A percentile compares a stretch with the other conserved stretches of the same genome.
Evolutionary conservation across 1,284 basidiomycete species (phyloP).

Genomic region (Leccinum variabile): DNA sequence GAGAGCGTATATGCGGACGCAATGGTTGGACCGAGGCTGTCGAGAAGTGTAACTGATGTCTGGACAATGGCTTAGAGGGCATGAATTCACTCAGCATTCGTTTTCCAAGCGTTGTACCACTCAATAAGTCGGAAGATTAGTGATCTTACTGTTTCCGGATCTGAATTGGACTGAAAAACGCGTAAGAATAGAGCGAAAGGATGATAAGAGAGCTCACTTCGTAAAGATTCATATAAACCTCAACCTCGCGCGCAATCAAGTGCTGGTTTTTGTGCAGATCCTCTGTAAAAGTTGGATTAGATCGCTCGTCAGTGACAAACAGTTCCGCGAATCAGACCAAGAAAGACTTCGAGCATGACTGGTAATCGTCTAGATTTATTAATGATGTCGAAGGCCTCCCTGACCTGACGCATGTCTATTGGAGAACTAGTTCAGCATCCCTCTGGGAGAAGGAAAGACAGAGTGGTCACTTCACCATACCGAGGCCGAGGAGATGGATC

Average conservation of each 20-base stretch:
- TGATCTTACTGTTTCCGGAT: constrained; percentile 48
- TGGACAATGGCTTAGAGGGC: not conserved
- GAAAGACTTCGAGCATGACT: constrained; percentile 63
- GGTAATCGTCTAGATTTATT: constrained; percentile 58
- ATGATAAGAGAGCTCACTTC: constrained; percentile 45
- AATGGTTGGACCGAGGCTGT: constrained; percentile 61
- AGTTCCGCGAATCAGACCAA: constrained; percentile 45
- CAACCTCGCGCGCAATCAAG: constrained; percentile 61
- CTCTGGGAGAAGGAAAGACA: not conserved
- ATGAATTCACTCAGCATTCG: constrained; percentile 50
- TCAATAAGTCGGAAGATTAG: constrained; percentile 58
- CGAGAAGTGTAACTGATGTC: constrained; percentile 13
- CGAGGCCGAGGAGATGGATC: constrained; percentile 35
- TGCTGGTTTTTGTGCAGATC: constrained; percentile 59
- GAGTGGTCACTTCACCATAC: constrained; percentile 37
- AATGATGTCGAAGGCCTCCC: constrained; percentile 54
- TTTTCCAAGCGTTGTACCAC: constrained; percentile 70
- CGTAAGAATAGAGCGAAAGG: constrained; percentile 8
- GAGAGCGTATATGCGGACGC: constrained; percentile 58
- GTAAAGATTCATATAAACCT: constrained; percentile 55
- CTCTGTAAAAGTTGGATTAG: constrained; percentile 42
- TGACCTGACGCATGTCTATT: constrained; percentile 50
- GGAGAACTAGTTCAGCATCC: constrained; percentile 3
- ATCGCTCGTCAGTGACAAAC: not conserved
- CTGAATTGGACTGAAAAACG: constrained; percentile 42